phyloP scores from a whole-genome alignment of 2,329 filamentous ascomycete species.

The Xylaria multiplex region DNA sequence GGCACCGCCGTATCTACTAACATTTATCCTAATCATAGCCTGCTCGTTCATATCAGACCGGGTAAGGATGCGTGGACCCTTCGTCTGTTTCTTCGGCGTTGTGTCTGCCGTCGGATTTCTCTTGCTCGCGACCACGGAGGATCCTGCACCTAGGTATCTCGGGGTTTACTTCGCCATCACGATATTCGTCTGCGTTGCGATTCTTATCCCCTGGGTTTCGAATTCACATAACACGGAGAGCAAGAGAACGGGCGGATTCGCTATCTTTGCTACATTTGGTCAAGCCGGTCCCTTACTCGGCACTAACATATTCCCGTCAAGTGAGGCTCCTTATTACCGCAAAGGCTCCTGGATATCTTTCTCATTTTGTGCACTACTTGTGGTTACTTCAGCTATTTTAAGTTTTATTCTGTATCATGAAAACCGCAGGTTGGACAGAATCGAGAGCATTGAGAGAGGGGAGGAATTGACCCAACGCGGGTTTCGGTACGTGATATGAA shows the following conservation, averaged over 20 bases:
- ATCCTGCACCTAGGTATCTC: slow-evolving; percentile 50
- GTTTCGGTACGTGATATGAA: slow-evolving; percentile 37
- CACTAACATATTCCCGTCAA: slow-evolving; percentile 49
- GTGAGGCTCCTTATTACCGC: slow-evolving; percentile 49
- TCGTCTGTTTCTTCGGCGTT: slow-evolving; percentile 50
- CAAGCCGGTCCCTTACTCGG: slow-evolving; percentile 49
- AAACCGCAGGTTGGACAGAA: slow-evolving; percentile 31
- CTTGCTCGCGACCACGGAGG: slow-evolving; percentile 51
- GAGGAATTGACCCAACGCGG: not conserved
- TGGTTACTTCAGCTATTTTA: slow-evolving; percentile 31
- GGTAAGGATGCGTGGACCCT: slow-evolving; percentile 52
- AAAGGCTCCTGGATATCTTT: slow-evolving; percentile 52
- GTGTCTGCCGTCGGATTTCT: slow-evolving; percentile 54
- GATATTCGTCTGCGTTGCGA: slow-evolving; percentile 51
- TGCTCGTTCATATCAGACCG: slow-evolving; percentile 52
- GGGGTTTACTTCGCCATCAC: slow-evolving; percentile 53
- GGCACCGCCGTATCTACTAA: slow-evolving; percentile 54
- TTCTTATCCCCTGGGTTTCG: slow-evolving; percentile 51
- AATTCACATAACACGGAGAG: slow-evolving; percentile 53
- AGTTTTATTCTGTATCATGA: slow-evolving; percentile 33
- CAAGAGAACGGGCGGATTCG: slow-evolving; percentile 51
- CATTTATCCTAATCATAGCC: slow-evolving; percentile 52
- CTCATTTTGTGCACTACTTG: slow-evolving; percentile 43
- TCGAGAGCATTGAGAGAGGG: slow-evolving; percentile 3
- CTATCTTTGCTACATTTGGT: slow-evolving; percentile 53